These are phyloP conservation scores for Pseudopyrenochaeta lycopersici DNA, from an alignment of 2,329 filamentous ascomycete species.

Conservation along the genomic window DNA sequence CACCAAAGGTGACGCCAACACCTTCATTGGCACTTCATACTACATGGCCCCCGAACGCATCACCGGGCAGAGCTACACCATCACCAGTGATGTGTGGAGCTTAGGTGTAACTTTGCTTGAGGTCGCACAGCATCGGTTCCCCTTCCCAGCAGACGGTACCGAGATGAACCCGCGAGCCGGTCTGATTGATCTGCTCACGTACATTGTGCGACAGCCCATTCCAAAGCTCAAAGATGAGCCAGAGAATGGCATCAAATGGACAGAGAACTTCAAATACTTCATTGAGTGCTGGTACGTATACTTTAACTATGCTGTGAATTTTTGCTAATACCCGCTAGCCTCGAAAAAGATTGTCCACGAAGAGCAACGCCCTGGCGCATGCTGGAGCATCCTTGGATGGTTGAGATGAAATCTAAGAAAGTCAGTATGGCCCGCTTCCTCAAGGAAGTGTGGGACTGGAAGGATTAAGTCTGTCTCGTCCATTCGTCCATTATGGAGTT, in stretches of 20 bases:
- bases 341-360: conserved; percentile 90
- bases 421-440: conserved; percentile 98
- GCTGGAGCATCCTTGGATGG: conserved; percentile 98
- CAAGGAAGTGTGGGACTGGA: conserved; percentile 96
- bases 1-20: conserved; percentile 98
- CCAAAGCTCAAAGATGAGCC: conserved; percentile 96
- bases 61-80: conserved; percentile 96
- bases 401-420: conserved; percentile 93
- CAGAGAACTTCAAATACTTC: conserved; percentile 98
- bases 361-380: conserved; percentile 97
- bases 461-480: conserved; percentile 61
- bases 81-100: conserved; percentile 98
- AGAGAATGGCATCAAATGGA: conserved; percentile 89
- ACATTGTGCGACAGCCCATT: conserved; percentile 95
- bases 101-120: conserved; percentile 96
- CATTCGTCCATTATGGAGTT: conserved; percentile 1
- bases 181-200: conserved; percentile 93
- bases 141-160: conserved; percentile 95
- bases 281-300: conserved; percentile 94
- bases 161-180: conserved; percentile 94
- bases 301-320: background rate
- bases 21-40: conserved; percentile 97
- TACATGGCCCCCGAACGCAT: conserved; percentile 99
- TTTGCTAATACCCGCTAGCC: conserved; percentile 61
- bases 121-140: conserved; percentile 98